Conservation (phyloP, 2,329 filamentous ascomycete species). For the Aurifilum marmelostoma region DNA sequence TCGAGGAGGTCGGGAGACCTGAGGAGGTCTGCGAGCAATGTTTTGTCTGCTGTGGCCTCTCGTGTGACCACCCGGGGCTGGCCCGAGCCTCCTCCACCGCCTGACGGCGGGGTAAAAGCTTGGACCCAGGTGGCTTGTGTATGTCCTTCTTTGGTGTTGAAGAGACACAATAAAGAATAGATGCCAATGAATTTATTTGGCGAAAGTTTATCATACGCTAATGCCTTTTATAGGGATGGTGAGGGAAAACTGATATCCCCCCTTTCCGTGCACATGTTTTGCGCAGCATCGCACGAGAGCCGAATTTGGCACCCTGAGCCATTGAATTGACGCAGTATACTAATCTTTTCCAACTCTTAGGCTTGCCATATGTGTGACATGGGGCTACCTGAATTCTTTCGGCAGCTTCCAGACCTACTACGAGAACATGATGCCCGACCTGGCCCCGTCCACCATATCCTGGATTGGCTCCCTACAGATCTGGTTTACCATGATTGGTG, state of each 20-base stretch:
- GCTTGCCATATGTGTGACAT: slow-evolving; percentile 50
- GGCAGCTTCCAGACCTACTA: slow-evolving; percentile 59
- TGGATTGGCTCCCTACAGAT: slow-evolving; percentile 57
- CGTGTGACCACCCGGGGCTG: slow-evolving; percentile 44
- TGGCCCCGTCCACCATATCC: slow-evolving; percentile 45
- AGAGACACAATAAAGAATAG: not conserved
- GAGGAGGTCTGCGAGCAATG: slow-evolving; percentile 27
- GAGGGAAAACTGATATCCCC: not conserved
- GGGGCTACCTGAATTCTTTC: slow-evolving; percentile 58
- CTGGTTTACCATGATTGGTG: slow-evolving; percentile 56
- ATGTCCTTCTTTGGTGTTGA: slow-evolving; percentile 8
- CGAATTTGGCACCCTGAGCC: not conserved
- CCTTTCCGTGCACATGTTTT: not conserved
- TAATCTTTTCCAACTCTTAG: slow-evolving; percentile 35
- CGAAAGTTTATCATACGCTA: slow-evolving; percentile 6
- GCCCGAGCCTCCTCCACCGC: slow-evolving; percentile 47
- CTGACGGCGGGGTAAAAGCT: slow-evolving; percentile 49
- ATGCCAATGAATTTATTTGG: not conserved
- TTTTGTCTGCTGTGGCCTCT: slow-evolving; percentile 28
- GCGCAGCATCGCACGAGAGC: not conserved
- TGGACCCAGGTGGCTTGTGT: slow-evolving; percentile 43
- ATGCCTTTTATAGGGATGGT: slow-evolving; percentile 27
- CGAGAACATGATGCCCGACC: slow-evolving; percentile 40
- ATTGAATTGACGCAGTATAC: not conserved
- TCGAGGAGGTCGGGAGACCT: slow-evolving; percentile 22